These are phyloP conservation scores for Kwoniella pini DNA, from an alignment of 768 basidiomycete species.

Conservation along the genomic window DNA sequence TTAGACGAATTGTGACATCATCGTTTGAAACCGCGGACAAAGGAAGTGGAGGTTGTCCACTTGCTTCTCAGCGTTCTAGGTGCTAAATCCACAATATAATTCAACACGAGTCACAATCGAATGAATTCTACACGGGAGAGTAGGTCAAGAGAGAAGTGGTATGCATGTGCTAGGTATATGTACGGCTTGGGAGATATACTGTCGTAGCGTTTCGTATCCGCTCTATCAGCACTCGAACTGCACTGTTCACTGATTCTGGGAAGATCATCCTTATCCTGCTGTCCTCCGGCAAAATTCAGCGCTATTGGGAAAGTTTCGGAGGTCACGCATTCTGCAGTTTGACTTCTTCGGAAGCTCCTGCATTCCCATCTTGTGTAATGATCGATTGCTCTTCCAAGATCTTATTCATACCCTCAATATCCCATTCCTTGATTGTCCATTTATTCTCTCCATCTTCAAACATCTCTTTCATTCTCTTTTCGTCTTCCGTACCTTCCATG, in stretches of 20 bases:
- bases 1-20: too few relatives aligned
- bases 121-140: too few relatives aligned
- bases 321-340: too few relatives aligned
- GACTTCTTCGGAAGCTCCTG: too few relatives aligned
- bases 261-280: too few relatives aligned
- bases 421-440: constrained; percentile 11
- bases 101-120: too few relatives aligned
- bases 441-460: constrained; percentile 6
- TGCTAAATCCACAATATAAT: neutral
- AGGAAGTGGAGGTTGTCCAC: constrained; percentile 13
- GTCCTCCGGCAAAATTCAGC: too few relatives aligned
- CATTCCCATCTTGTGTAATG: neutral
- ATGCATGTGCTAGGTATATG: constrained; percentile 19
- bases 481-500: constrained; percentile 20
- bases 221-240: too few relatives aligned
- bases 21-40: neutral
- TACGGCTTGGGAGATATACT: too few relatives aligned
- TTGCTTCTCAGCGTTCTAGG: neutral
- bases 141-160: constrained; percentile 1
- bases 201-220: too few relatives aligned
- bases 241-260: too few relatives aligned
- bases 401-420: neutral
- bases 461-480: constrained; percentile 19
- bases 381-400: neutral
- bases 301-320: too few relatives aligned